These are phyloP conservation scores for Ophiostoma ips DNA, from an alignment of 2,329 filamentous ascomycete genomes.

Conservation along the genomic window DNA sequence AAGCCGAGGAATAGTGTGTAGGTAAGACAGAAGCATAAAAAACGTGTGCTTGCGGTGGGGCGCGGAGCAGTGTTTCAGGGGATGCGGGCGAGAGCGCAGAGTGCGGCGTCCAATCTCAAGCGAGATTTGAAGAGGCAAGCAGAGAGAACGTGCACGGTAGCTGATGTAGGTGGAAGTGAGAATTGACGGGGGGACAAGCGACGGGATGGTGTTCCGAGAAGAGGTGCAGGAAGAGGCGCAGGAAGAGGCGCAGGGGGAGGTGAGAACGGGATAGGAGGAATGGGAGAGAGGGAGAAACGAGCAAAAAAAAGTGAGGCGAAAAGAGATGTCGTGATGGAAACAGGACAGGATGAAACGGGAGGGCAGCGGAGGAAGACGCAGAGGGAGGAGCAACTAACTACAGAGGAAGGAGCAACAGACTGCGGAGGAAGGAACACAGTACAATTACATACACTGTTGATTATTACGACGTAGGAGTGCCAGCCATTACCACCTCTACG, in stretches of 20 bases:
- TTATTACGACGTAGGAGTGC: not conserved
- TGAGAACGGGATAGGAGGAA: not conserved
- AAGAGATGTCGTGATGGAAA: not conserved
- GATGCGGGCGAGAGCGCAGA: not conserved
- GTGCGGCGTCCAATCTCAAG: too few relatives aligned
- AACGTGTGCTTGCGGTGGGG: constrained; percentile 8
- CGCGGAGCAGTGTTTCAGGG: constrained; percentile 5
- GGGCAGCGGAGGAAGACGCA: not conserved
- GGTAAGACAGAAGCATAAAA: not conserved
- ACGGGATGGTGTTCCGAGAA: too few relatives aligned
- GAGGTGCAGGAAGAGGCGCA: too few relatives aligned
- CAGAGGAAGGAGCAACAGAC: not conserved
- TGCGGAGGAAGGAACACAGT: not conserved
- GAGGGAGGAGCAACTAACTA: not conserved
- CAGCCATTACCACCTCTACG: not conserved
- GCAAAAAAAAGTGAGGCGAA: not conserved
- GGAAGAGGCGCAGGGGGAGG: too few relatives aligned
- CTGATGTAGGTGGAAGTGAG: too few relatives aligned
- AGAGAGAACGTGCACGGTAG: too few relatives aligned
- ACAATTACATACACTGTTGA: not conserved
- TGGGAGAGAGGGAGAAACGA: too few relatives aligned
- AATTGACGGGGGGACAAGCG: too few relatives aligned
- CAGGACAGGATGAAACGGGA: not conserved
- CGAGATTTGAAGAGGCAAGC: constrained; percentile 4
- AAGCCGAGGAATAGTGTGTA: constrained; percentile 3